Evolutionary conservation across 805 yeast species (phyloP).

Genomic region (Ogataea paraovalis): DNA sequence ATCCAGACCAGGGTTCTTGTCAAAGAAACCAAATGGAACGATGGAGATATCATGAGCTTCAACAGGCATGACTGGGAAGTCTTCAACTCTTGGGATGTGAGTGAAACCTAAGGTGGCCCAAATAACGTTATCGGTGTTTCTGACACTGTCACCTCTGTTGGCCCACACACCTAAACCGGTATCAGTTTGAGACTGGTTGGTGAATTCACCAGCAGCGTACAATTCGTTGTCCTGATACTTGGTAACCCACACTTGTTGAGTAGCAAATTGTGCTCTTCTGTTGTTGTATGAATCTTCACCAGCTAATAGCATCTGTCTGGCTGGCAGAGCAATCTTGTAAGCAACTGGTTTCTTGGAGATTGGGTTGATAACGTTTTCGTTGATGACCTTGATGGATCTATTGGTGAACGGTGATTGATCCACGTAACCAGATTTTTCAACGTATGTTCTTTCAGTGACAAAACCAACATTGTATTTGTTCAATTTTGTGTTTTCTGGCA

Average conservation of each 20-base stretch:
- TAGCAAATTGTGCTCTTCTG: conserved; percentile 71
- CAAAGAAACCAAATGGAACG: conserved; percentile 71
- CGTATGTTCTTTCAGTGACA: conserved; percentile 53
- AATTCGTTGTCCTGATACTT: conserved; percentile 69
- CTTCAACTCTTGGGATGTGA: conserved; percentile 79
- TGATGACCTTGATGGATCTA: conserved; percentile 71
- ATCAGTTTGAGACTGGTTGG: conserved; percentile 71
- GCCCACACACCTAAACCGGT: conserved; percentile 73
- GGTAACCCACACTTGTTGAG: conserved; percentile 79
- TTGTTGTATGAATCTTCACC: conserved; percentile 57
- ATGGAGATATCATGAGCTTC: conserved; percentile 68
- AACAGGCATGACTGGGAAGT: conserved; percentile 88
- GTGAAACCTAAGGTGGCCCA: conserved; percentile 83
- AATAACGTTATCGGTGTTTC: conserved; percentile 71
- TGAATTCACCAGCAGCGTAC: conserved; percentile 82
- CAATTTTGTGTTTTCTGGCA: conserved; percentile 47
- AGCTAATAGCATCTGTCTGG: conserved; percentile 72
- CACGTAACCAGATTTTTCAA: conserved; percentile 67
- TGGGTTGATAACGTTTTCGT: conserved; percentile 68
- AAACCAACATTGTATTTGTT: conserved; percentile 74
- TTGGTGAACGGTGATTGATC: conserved; percentile 74
- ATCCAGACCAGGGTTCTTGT: conserved; percentile 73
- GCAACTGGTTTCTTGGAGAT: conserved; percentile 70
- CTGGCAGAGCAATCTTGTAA: conserved; percentile 70
- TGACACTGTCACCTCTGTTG: conserved; percentile 59